Base-by-base conservation (phyloP, 768 basidiomycete genomes). In the Lactifluus volemus region DNA sequence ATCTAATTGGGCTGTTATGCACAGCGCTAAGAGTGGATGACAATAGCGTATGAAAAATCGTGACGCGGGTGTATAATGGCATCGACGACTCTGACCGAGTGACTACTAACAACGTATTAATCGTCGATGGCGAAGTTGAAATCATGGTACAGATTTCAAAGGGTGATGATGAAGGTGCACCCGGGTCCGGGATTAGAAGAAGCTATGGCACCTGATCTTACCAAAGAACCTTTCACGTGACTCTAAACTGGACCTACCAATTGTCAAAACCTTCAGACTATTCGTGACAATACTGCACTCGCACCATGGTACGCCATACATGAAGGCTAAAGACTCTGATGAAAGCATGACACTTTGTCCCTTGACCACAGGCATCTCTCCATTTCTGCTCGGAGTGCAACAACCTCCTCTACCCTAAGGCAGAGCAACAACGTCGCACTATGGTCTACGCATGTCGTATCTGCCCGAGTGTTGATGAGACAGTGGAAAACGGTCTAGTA, bases 371-470 rank as follows among this genome's bases (percentile, higher is more conserved):
- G 89, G 85, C 90, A 11, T 89, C 89, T 2, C 83, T 96, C 32
- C 85, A 90, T 67, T 96, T 96, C 74, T 96, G 93, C 69, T 86
- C 84, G 42, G 93, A 96, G 78, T 96, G 93, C 79, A 94, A 95
- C 76, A 96, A 97, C 71, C 81, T 97, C 32, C 79, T 97, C 55
- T 95, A 96, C 72, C 93, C 93, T 21, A 86, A 94, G 75, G 94
- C 91, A 47, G 95, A 97, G 74, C 84, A 84, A 58, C 80, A 86
- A 63, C 85, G 93, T 50, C 81, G 88, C 49, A 83, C 88, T 57
- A 87, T 98, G 82, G 83, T 94, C 47, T 95, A 94, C 67, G 87
- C 87, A 2, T 98, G 95, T 71, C 82, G 93, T 53, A 97, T 96
- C 69, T 98, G 95, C 72, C 55, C 65, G n/a, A 73, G 78, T 1